Base-by-base conservation (phyloP, 257 asterid species). In the Ajuga chamaepitys region DNA sequence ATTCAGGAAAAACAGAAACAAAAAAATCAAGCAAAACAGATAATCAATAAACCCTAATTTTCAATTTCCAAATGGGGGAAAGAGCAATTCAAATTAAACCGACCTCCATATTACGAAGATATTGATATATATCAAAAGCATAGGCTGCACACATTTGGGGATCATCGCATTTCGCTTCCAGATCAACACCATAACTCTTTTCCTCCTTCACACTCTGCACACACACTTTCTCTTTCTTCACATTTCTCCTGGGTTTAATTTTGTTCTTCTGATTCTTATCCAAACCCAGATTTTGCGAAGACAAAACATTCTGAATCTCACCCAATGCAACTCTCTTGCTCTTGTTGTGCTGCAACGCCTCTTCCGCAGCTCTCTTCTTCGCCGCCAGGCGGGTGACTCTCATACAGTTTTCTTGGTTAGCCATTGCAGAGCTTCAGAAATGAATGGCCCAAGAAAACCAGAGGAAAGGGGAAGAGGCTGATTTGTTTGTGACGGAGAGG, bases 101-200 rank as follows among this genome's bases (percentile, higher is more conserved):
- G 7, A 89, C 98, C 98, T 89, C 97, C 93, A 89, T 82, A 12
- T 17, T 35, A 24, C 73, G 95, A 78, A 92, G 95, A 72, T 89
- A 92, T 0, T 76, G 80, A 35, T 85, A 87, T 18, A 92, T 89
- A 58, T 87, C 95, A 65, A 88, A 74, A 75, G 64, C 94, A 72
- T 87, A 84, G 12, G 80, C 71, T 24, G 12, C 67, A 46, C 97
- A 83, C 95, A 89, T 81, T 81, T 82, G 96, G 0, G 91, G 91
- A 26, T 92, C 88, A 34, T 83, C 83, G 4, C 17, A 34, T n/a
- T 74, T 69, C 16, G 12, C 75, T 59, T 68, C 80, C n/a, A 34
- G 72, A 54, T 61, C 71, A 37, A 72, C 54, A n/a, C 61, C 80
- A 38, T 13, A 63, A 59, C 34, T 70, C 17, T 53, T 69, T 34